phyloP scores from a whole-genome alignment of 768 basidiomycete genomes.

The Mycena olivaceomarginata region DNA sequence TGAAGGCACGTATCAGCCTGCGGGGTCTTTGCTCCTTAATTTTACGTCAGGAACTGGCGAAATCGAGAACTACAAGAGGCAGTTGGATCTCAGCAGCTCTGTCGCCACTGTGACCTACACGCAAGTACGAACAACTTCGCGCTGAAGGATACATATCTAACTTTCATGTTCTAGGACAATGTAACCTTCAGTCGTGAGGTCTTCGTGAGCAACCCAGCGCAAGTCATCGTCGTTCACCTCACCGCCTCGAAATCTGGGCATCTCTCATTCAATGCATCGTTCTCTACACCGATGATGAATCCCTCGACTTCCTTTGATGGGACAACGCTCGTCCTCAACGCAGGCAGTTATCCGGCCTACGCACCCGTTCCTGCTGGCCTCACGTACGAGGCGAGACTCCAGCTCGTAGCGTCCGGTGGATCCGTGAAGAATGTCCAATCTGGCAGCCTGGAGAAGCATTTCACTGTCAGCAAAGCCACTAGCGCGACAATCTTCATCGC shows the following conservation, averaged over 20 bases:
- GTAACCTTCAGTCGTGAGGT: constrained; percentile 25
- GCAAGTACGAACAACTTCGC: too few species aligned
- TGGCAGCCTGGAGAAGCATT: neutral
- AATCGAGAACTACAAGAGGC: too few species aligned
- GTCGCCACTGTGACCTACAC: too few species aligned
- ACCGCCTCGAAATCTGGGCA: constrained; percentile 13
- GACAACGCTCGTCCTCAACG: constrained; percentile 12
- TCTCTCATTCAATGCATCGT: constrained; percentile 24
- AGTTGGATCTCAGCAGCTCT: too few species aligned
- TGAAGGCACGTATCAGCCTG: too few species aligned
- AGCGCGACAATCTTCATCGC: constrained; percentile 30
- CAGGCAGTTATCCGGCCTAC: constrained; percentile 12
- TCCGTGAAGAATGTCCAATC: neutral
- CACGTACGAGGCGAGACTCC: constrained; percentile 18
- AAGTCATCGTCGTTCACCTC: constrained; percentile 21
- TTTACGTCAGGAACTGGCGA: too few species aligned
- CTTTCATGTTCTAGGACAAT: constrained; percentile 1
- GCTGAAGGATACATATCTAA: too few species aligned
- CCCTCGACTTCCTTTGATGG: constrained; percentile 8
- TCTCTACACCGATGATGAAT: constrained; percentile 14
- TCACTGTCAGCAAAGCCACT: constrained; percentile 18
- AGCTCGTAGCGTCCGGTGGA: neutral
- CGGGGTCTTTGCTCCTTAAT: too few species aligned
- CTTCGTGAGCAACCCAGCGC: constrained; percentile 32
- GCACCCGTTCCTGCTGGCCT: constrained; percentile 27